These are phyloP conservation scores for Russula compacta DNA, from an alignment of 768 basidiomycete genomes.

Conservation along the genomic window DNA sequence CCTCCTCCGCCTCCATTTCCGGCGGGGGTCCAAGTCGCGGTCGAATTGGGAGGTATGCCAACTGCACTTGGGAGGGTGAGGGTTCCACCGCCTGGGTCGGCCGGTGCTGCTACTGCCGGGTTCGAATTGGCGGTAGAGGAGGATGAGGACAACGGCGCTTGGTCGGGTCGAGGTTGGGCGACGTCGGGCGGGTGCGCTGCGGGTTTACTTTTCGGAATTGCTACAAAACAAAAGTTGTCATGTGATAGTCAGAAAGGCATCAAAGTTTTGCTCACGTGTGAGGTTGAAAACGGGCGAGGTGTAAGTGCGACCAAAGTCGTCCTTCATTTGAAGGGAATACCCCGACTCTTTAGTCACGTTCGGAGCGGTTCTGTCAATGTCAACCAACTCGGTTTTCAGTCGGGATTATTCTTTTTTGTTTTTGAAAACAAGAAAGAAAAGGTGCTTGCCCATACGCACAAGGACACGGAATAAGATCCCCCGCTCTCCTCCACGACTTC, in stretches of 20 bases:
- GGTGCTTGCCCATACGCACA: constrained; percentile 12
- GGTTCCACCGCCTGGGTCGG: neutral
- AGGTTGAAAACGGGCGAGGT: constrained; percentile 27
- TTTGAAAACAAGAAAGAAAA: constrained; percentile 4
- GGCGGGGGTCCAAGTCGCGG: neutral
- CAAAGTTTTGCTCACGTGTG: constrained; percentile 21
- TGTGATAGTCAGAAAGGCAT: neutral
- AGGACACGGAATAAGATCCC: constrained; percentile 23
- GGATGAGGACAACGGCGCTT: constrained; percentile 2
- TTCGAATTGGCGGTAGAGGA: neutral
- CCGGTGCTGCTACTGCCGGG: neutral
- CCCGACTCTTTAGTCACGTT: constrained; percentile 20
- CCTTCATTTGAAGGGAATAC: constrained; percentile 27
- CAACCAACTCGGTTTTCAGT: neutral
- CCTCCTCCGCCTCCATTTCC: neutral
- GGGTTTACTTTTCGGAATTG: neutral
- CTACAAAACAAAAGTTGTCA: neutral
- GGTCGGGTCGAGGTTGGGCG: constrained; percentile 1
- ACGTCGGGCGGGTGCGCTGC: neutral
- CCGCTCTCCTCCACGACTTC: constrained; percentile 22
- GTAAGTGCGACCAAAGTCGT: constrained; percentile 23
- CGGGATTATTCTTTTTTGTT: neutral
- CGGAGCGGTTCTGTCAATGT: constrained; percentile 21
- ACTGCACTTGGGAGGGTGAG: constrained; percentile 3
- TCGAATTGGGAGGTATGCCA: neutral